Conservation (phyloP, 2,329 filamentous ascomycete species). For the Beauveria pseudobassiana region DNA sequence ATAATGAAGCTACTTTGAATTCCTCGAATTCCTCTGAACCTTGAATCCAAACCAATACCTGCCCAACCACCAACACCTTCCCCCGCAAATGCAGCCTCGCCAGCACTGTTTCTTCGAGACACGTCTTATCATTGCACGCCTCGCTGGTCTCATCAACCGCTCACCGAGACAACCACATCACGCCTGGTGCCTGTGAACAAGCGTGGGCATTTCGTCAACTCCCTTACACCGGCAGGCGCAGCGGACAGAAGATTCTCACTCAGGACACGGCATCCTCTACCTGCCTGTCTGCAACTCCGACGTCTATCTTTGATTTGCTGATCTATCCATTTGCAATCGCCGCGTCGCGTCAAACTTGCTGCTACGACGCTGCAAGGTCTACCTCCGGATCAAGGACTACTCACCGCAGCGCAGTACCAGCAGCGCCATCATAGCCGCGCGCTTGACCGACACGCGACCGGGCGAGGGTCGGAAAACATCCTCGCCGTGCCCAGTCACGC, state of each 20-base stretch:
- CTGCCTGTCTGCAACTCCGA: no score
- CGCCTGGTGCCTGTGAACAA: not conserved
- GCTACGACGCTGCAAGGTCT: conserved; percentile 67
- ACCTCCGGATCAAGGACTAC: conserved; percentile 70
- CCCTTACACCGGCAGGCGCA: no score
- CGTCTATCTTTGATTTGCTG: no score
- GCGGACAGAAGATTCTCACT: no score
- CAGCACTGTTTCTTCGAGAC: no score
- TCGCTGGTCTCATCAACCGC: not conserved
- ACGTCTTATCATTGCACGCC: no score
- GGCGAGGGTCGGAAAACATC: conserved; percentile 23
- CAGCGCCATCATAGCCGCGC: conserved; percentile 52
- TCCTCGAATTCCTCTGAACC: no score
- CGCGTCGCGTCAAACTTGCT: no score
- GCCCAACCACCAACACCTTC: not conserved
- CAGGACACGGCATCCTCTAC: conserved; percentile 26
- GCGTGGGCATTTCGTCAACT: no score
- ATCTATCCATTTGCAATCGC: no score
- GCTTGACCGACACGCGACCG: conserved; percentile 29
- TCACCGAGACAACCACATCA: not conserved
- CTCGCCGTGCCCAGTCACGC: conserved; percentile 47
- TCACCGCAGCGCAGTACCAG: conserved; percentile 61
- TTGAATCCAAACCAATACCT: no score
- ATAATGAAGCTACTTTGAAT: no score
- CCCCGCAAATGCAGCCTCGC: not conserved